Conservation (phyloP, 2,329 filamentous ascomycete genomes). For the Penicillium sp. region DNA sequence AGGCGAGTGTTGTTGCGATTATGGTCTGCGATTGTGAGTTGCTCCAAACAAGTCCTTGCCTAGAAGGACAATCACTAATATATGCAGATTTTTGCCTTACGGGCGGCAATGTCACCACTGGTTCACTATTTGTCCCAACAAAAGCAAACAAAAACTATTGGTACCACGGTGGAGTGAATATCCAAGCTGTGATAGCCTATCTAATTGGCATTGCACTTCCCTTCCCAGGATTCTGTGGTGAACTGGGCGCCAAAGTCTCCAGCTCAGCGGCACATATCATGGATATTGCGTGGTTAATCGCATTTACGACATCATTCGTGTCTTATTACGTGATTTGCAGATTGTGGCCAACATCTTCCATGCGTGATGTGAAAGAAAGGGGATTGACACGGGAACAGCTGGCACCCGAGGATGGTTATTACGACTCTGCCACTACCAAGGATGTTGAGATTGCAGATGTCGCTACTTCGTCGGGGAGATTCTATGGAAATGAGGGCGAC, state of each 20-base stretch:
- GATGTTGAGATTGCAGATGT: neutral
- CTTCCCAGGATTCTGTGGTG: slow-evolving; percentile 3
- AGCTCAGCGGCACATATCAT: neutral
- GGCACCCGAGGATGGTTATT: neutral
- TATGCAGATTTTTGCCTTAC: neutral
- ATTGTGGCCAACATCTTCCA: neutral
- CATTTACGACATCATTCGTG: neutral
- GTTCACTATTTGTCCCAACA: neutral
- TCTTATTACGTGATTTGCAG: slow-evolving; percentile 2
- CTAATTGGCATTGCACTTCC: slow-evolving; percentile 1
- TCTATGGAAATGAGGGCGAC: neutral
- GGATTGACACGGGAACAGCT: neutral
- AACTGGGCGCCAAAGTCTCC: slow-evolving; percentile 1
- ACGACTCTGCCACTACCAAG: neutral
- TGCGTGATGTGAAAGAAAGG: neutral
- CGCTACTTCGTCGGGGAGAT: neutral
- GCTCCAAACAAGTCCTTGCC: neutral
- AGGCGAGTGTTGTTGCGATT: slow-evolving; percentile 4
- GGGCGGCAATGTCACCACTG: neutral
- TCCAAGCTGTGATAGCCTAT: slow-evolving; percentile 4
- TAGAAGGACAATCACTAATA: neutral
- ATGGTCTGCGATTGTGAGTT: slow-evolving; percentile 5
- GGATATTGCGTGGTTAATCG: slow-evolving; percentile 1
- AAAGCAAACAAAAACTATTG: slow-evolving; percentile 2
- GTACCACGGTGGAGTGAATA: slow-evolving; percentile 2